These are phyloP conservation scores for Globisporangium camurandrum DNA, from an alignment of 352 stramenopile species.

Conservation along the genomic window DNA sequence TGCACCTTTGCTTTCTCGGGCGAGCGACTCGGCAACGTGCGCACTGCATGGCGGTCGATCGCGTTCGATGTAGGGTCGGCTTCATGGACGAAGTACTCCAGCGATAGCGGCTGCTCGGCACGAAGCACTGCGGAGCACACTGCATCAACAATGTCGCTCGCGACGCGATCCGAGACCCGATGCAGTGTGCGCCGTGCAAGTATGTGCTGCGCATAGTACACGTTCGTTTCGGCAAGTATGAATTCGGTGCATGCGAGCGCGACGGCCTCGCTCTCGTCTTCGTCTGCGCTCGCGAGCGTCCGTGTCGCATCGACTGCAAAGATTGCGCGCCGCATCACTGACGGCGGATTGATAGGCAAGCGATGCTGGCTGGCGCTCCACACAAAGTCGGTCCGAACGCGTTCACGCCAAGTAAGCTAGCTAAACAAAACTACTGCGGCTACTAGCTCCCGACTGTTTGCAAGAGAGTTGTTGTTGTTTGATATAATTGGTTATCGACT, in stretches of 20 bases:
- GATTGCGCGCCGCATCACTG: constrained; percentile 18
- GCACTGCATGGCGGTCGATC: constrained; percentile 41
- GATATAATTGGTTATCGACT: too few relatives aligned
- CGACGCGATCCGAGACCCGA: constrained; percentile 15
- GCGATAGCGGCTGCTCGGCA: constrained; percentile 15
- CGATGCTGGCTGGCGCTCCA: background rate
- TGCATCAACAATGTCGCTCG: constrained; percentile 30
- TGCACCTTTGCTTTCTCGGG: constrained; percentile 5
- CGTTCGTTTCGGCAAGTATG: constrained; percentile 51
- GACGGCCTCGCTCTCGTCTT: constrained; percentile 50
- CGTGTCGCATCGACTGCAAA: constrained; percentile 27
- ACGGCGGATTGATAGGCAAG: background rate
- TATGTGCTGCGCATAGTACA: constrained; percentile 32
- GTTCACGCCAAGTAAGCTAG: too few relatives aligned
- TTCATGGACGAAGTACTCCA: constrained; percentile 18
- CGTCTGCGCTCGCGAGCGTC: constrained; percentile 25
- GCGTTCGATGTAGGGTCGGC: constrained; percentile 14
- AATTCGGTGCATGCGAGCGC: constrained; percentile 38
- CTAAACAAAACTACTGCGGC: too few relatives aligned
- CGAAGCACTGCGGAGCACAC: constrained; percentile 22
- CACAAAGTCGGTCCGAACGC: too few relatives aligned
- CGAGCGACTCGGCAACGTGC: constrained; percentile 28
- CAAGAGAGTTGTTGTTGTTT: too few relatives aligned
- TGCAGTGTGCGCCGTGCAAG: constrained; percentile 16
- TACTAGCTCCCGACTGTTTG: too few relatives aligned